Base-by-base conservation (phyloP, 768 basidiomycete genomes). In the Suillus variegatus region DNA sequence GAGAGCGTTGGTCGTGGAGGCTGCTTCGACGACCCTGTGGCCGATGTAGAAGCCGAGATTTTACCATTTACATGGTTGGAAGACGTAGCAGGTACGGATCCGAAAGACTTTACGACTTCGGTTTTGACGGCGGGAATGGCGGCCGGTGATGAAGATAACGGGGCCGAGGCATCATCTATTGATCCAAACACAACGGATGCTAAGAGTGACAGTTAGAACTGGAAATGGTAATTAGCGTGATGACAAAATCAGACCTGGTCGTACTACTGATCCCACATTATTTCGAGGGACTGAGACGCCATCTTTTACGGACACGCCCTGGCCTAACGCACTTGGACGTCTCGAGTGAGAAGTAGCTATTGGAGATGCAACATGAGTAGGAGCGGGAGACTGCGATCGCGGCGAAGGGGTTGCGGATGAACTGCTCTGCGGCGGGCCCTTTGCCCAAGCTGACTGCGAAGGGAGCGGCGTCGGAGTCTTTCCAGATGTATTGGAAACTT, bases 381-480 rank as follows among this genome's bases (percentile, higher is more conserved):
- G 86, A 64, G 87, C 90, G 69, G 92, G 90, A 67, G 92, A 91
- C 79, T 92, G 90, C 57, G 93, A 88, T 77, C 92, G 89, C 65
- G 90, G 84, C 67, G 89, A 84, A 64, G 90, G 76, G 60, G 80
- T 77, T 65, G 81, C 79, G 63, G 85, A 78, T 65, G 87, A 76
- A 14, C 64, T 76, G 67, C 71, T 80, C 69, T 85, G 85, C 64
- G 94, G 93, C 61, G 94, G 94, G 77, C 94, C 93, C 85, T 81
- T 90, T 81, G 91, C 82, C 94, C 94, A 97, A 84, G 93, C 94
- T 80, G 93, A 94, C 84, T 88, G 87, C 83, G 84, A 77, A 77
- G 90, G 81, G 81, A 89, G 88, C 85, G 83, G 87, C 81, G 87
- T 77, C 79, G 85, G 85, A 82, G 81, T 89, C 87, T 89, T 90